Evolutionary conservation across 805 yeast genomes (phyloP), one percentile per base, ranked within the genome.

Genomic region (Spathaspora sp.): DNA sequence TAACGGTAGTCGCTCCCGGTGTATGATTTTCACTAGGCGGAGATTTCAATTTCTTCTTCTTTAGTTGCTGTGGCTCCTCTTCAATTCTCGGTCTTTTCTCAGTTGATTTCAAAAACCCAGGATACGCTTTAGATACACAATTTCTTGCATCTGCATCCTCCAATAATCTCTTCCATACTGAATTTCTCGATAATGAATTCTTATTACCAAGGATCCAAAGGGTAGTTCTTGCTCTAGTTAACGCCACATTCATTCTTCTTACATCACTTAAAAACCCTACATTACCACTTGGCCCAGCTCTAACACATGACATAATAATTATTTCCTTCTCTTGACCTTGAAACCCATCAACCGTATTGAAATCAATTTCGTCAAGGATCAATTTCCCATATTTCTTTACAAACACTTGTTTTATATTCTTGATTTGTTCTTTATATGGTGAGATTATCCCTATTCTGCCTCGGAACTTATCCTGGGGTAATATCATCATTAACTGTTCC

Each of bases 291-390:
- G 83, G 86, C 54, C 78, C 75, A 0, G 98, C 97, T 60, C 99
- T 81, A 3, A 94, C 99, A 81, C 98, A 93, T 0, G 98, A 91
- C 76, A 94, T 86, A 47, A 94, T 81, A 55, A 94, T 89, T 46
- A 94, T 82, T 56, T 93, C 97, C 67, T 93, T 94, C 64, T 94
- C 99, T 68, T 94, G 98, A 50, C 74, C 70, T 57, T 65, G 99
- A 65, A 92, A 94, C 1, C 98, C 99, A 77, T 94, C 99, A 54
- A 94, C 91, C 0, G 99, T 90, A 63, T 92, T 91, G 70, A 94
- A 91, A 63, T 89, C 96, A 47, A 96, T 82, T 49, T 81, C 85
- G 29, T 80, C 76, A 17, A 78, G 65, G 32, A 93, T 86, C 3
- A 72, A 62, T 2, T 72, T 72, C 10, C 98, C 98, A 60, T 79